Evolutionary conservation across 2,329 filamentous ascomycete species (phyloP).

Genomic region (Colletotrichum sp.): DNA sequence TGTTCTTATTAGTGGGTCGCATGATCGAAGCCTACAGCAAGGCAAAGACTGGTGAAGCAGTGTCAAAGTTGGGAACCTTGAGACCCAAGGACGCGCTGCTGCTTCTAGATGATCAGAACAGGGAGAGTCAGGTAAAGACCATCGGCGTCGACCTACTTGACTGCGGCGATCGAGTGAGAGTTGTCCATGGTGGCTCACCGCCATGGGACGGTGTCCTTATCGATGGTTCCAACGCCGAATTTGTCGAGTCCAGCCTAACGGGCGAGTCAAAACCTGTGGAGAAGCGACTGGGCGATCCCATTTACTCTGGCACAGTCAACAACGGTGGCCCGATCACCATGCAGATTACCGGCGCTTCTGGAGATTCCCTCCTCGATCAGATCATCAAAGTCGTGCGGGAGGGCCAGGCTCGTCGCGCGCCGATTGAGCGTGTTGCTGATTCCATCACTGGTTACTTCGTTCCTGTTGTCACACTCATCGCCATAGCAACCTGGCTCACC

Average conservation of each 20-base stretch:
- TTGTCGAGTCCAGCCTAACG: slow-evolving; percentile 91
- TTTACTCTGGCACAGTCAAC: slow-evolving; percentile 79
- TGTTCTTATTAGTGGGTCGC: slow-evolving; percentile 79
- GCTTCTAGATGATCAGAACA: slow-evolving; percentile 51
- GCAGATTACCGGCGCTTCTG: slow-evolving; percentile 67
- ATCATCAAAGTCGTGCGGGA: slow-evolving; percentile 80
- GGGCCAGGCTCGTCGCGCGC: slow-evolving; percentile 76
- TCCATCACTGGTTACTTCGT: slow-evolving; percentile 78
- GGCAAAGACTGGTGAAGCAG: slow-evolving; percentile 85
- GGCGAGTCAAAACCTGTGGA: slow-evolving; percentile 73
- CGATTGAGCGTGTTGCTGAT: slow-evolving; percentile 78
- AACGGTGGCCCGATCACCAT: slow-evolving; percentile 69
- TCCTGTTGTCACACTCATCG: slow-evolving; percentile 72
- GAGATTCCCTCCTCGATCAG: slow-evolving; percentile 80
- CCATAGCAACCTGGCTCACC: slow-evolving; percentile 72
- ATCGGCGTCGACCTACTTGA: slow-evolving; percentile 74
- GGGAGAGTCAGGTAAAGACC: slow-evolving; percentile 39
- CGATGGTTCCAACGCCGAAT: slow-evolving; percentile 63
- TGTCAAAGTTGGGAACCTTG: slow-evolving; percentile 78
- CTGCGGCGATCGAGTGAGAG: slow-evolving; percentile 73
- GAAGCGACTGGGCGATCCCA: slow-evolving; percentile 66
- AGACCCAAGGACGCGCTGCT: slow-evolving; percentile 79
- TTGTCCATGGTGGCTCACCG: slow-evolving; percentile 82
- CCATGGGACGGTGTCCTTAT: slow-evolving; percentile 79
- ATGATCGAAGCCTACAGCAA: slow-evolving; percentile 90